Evolutionary conservation across 2,329 filamentous ascomycete species (phyloP).

Genomic region (Didymellaceae sp.): DNA sequence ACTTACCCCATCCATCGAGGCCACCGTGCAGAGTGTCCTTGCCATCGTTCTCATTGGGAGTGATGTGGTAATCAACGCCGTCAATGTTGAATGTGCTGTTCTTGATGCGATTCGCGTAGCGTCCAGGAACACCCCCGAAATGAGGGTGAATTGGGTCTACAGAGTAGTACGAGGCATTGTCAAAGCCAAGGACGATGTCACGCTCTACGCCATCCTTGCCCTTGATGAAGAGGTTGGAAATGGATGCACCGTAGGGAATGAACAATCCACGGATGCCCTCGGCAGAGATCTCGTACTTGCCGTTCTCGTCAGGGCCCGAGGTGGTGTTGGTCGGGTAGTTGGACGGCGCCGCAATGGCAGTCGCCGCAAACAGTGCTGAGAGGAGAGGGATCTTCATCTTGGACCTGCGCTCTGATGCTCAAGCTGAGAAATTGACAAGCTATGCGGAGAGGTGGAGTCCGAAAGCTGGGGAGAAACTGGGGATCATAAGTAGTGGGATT

Average conservation of each 20-base stretch:
- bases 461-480: slow-evolving; percentile 21
- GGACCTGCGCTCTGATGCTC: slow-evolving; percentile 21
- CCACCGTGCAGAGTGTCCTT: slow-evolving; percentile 72
- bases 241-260: slow-evolving; percentile 75
- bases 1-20: slow-evolving; percentile 68
- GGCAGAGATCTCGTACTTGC: slow-evolving; percentile 75
- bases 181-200: slow-evolving; percentile 76
- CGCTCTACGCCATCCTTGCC: slow-evolving; percentile 72
- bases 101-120: slow-evolving; percentile 82
- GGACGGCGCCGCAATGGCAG: slow-evolving; percentile 39
- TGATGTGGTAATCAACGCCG: slow-evolving; percentile 64
- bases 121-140: slow-evolving; percentile 74
- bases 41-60: slow-evolving; percentile 64
- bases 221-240: slow-evolving; percentile 73
- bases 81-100: slow-evolving; percentile 76
- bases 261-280: slow-evolving; percentile 72
- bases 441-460: slow-evolving; percentile 16
- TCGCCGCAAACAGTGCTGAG: slow-evolving; percentile 33
- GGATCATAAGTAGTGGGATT: slow-evolving; percentile 22
- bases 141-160: slow-evolving; percentile 71
- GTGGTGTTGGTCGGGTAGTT: slow-evolving; percentile 28
- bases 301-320: slow-evolving; percentile 48
- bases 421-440: slow-evolving; percentile 21
- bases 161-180: slow-evolving; percentile 75
- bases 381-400: slow-evolving; percentile 35